Evolutionary conservation across 768 basidiomycete genomes (phyloP).

Genomic region (Xerocomus spinulosus): DNA sequence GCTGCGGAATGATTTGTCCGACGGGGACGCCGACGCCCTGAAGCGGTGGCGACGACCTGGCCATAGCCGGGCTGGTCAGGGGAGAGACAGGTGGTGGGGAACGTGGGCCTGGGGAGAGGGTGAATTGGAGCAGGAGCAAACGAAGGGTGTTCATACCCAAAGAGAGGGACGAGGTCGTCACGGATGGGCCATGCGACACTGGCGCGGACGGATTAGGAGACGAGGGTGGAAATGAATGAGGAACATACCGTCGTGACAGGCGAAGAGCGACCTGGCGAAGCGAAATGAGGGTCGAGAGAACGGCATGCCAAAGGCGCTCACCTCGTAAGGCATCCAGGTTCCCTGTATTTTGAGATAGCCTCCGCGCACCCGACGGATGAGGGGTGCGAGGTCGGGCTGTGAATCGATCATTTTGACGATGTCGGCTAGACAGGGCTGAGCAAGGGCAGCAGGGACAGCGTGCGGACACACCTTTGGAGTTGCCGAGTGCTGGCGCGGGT

Average conservation of each 20-base stretch:
- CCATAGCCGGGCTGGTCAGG: conserved; percentile 87
- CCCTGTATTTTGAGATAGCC: conserved; percentile 91
- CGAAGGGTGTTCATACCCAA: conserved; percentile 56
- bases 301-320: conserved; percentile 30
- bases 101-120: conserved; percentile 58
- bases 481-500: conserved; percentile 59
- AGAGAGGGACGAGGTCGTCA: conserved; percentile 80
- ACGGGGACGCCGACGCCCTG: conserved; percentile 58
- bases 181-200: conserved; percentile 89
- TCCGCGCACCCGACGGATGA: conserved; percentile 79
- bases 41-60: conserved; percentile 63
- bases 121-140: conserved; percentile 8
- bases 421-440: conserved; percentile 54
- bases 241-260: conserved; percentile 68
- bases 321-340: conserved; percentile 93
- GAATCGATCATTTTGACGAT: conserved; percentile 92
- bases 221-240: conserved; percentile 10
- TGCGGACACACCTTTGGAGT: conserved; percentile 68
- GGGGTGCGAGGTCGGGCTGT: conserved; percentile 78
- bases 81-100: conserved; percentile 77
- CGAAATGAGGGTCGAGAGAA: conserved; percentile 20
- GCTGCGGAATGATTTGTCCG: conserved; percentile 44
- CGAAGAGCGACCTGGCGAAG: conserved; percentile 64
- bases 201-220: conserved; percentile 13
- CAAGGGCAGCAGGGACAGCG: conserved; percentile 9